Conservation (phyloP, 2,329 filamentous ascomycete genomes). For the Pezicula neosporulosa region DNA sequence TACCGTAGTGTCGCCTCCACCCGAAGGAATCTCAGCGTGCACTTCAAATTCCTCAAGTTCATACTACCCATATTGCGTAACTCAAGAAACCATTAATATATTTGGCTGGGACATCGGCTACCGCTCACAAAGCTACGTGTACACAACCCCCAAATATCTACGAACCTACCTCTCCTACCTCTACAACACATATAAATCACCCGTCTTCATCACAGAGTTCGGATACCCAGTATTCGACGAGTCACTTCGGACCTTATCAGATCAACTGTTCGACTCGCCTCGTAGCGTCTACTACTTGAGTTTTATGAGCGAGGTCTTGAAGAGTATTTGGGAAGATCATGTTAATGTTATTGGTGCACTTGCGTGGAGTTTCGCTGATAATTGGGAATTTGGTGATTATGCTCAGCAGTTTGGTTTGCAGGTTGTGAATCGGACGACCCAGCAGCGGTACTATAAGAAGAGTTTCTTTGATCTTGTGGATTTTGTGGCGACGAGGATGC, state of each 20-base stretch:
- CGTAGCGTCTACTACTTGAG: constrained; percentile 41
- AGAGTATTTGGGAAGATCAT: constrained; percentile 42
- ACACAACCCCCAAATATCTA: constrained; percentile 56
- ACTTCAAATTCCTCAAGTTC: constrained; percentile 40
- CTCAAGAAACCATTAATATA: constrained; percentile 39
- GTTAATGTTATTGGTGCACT: constrained; percentile 41
- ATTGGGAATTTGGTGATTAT: constrained; percentile 30
- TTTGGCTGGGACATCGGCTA: constrained; percentile 58
- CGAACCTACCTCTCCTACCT: constrained; percentile 52
- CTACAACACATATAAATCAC: constrained; percentile 52
- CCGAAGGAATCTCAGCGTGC: constrained; percentile 43
- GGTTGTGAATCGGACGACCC: constrained; percentile 40
- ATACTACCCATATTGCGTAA: constrained; percentile 50
- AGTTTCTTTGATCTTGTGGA: constrained; percentile 46
- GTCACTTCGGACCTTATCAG: constrained; percentile 33
- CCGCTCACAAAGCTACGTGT: constrained; percentile 51
- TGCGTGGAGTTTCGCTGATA: constrained; percentile 38
- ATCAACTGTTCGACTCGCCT: constrained; percentile 42
- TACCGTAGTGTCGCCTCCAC: constrained; percentile 44
- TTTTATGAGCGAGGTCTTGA: constrained; percentile 41
- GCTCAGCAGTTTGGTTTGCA: constrained; percentile 43
- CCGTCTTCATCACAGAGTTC: constrained; percentile 48
- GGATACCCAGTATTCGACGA: constrained; percentile 53
- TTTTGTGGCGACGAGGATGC: constrained; percentile 31
- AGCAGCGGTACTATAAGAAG: constrained; percentile 40